Evolutionary conservation across 208 protist species (phyloP).

Genomic region (Crithidia mellificae): DNA sequence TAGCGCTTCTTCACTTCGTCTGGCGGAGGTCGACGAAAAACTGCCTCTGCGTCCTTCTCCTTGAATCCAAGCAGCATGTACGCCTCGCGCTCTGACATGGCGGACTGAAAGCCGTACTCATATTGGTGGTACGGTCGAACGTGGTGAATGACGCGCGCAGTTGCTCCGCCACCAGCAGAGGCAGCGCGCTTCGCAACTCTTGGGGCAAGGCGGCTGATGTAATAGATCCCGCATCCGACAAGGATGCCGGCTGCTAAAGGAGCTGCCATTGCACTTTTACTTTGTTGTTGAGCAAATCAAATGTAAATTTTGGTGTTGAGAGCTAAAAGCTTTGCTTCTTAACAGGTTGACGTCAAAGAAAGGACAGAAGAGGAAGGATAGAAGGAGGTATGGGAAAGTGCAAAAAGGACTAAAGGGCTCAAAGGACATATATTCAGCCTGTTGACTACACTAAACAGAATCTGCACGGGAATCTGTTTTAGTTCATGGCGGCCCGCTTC

Average conservation of each 20-base stretch:
- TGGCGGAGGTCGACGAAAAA: conserved; percentile 35
- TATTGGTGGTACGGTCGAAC: conserved; percentile 48
- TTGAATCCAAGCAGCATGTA: conserved; percentile 66
- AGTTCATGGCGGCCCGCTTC: too few relatives aligned
- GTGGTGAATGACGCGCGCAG: conserved; percentile 5
- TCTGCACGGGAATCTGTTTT: too few relatives aligned
- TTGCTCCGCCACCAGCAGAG: conserved; percentile 7
- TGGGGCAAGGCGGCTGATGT: conserved; percentile 48
- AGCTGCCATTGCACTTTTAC: conserved; percentile 27
- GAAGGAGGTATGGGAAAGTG: too few relatives aligned
- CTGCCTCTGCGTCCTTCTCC: conserved; percentile 30
- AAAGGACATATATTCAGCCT: too few relatives aligned
- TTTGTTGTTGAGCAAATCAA: too few relatives aligned
- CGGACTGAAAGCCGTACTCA: conserved; percentile 65
- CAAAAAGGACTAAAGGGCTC: too few relatives aligned
- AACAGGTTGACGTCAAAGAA: too few relatives aligned
- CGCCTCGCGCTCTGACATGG: conserved; percentile 72
- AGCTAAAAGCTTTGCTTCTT: too few relatives aligned
- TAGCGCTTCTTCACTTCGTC: conserved; percentile 76
- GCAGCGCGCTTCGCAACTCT: conserved; percentile 55
- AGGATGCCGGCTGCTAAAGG: conserved; percentile 49
- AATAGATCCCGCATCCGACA: conserved; percentile 54
- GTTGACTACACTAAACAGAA: too few relatives aligned
- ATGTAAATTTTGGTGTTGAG: conserved; percentile 7
- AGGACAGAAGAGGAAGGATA: background rate